A percentile compares a stretch with the other conserved stretches of the same genome.
Conservation (phyloP, 306 rosid species). For the Acacia melanoxylon region DNA sequence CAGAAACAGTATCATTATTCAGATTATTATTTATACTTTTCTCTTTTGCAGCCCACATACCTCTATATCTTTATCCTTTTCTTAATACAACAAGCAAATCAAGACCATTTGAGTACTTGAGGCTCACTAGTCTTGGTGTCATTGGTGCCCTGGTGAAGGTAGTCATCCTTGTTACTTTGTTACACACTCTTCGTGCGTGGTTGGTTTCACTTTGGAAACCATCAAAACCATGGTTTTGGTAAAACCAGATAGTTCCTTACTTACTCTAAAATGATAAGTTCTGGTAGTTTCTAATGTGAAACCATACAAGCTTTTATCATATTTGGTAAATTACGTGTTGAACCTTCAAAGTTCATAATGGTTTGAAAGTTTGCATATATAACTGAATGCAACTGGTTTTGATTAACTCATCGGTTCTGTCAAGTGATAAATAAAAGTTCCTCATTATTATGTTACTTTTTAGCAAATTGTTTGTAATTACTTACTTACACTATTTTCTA, state of each 20-base stretch:
- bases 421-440: background rate
- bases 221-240: background rate
- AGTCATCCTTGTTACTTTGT: slow-evolving; percentile 24
- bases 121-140: slow-evolving; percentile 89
- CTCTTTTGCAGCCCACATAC: slow-evolving; percentile 73
- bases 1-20: background rate
- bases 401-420: background rate
- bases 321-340: background rate
- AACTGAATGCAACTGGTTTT: slow-evolving; percentile 8
- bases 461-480: background rate
- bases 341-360: background rate
- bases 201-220: background rate
- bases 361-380: background rate
- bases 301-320: background rate
- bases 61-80: slow-evolving; percentile 79
- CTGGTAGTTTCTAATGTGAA: background rate
- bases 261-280: background rate
- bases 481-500: background rate
- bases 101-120: slow-evolving; percentile 76
- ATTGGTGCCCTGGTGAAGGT: slow-evolving; percentile 94
- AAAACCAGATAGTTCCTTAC: background rate
- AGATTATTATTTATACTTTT: slow-evolving; percentile 9
- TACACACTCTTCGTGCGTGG: background rate
- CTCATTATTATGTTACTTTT: background rate
- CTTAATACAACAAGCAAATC: slow-evolving; percentile 78